Conservation (phyloP, 345 rosid species). For the Corchorus capsularis region DNA sequence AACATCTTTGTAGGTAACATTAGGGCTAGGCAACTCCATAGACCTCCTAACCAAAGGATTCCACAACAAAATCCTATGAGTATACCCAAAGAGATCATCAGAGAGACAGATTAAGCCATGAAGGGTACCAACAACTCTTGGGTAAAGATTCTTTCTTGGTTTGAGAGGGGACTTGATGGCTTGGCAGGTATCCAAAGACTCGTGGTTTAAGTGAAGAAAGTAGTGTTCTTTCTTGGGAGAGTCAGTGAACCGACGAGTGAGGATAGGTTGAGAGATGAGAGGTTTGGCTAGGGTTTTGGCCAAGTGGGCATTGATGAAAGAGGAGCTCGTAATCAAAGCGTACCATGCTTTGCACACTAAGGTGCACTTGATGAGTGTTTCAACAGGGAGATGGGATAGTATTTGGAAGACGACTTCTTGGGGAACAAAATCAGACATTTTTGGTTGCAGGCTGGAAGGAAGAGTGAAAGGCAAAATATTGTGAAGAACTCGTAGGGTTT, state of each 20-base stretch:
- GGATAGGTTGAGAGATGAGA: too few species aligned
- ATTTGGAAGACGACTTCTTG: too few species aligned
- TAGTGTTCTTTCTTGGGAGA: background rate
- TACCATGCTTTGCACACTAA: slow-evolving; percentile 8
- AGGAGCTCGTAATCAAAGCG: slow-evolving; percentile 10
- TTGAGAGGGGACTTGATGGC: background rate
- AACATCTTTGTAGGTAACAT: background rate
- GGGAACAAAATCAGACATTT: too few species aligned
- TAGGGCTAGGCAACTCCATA: slow-evolving; percentile 2
- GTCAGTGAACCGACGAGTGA: too few species aligned
- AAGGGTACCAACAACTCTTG: background rate
- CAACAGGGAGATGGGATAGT: background rate
- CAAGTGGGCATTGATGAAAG: slow-evolving; percentile 11
- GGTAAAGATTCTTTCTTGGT: slow-evolving; percentile 6
- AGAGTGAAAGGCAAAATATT: background rate
- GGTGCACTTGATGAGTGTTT: slow-evolving; percentile 4
- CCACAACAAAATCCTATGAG: background rate
- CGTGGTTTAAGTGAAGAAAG: background rate
- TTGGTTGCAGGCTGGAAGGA: background rate
- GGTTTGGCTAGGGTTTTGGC: too few species aligned
- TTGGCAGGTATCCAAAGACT: background rate
- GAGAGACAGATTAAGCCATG: background rate
- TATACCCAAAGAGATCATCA: background rate
- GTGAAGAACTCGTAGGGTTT: background rate
- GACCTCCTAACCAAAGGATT: background rate